Percentiles rank a stretch among this genome's conserved stretches.
Evolutionary conservation across 345 rosid genomes (phyloP).

Genomic region (Eucalyptus pauciflora): DNA sequence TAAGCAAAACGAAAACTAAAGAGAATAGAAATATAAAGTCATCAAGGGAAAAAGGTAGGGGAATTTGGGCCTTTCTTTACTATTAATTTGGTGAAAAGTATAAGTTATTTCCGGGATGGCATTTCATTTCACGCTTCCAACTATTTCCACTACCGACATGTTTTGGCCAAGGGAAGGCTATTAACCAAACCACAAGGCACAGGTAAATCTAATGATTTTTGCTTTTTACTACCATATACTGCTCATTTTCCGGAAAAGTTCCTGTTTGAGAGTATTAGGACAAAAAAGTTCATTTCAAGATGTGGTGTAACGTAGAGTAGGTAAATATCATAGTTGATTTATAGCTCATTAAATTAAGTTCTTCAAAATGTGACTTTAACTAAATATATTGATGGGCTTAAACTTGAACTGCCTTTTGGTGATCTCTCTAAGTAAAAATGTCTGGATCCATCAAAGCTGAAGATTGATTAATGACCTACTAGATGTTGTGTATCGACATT

Average conservation of each 20-base stretch:
- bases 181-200: background rate
- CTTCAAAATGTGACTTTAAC: background rate
- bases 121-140: background rate
- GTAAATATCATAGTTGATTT: background rate
- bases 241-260: background rate
- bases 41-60: background rate
- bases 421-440: background rate
- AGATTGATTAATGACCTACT: background rate
- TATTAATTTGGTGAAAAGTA: background rate
- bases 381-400: background rate
- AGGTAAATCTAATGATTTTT: background rate
- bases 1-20: conserved; percentile 8
- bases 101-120: background rate
- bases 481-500: background rate
- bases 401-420: background rate
- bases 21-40: conserved; percentile 29
- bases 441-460: background rate
- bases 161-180: background rate
- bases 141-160: background rate
- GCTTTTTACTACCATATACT: background rate
- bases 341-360: background rate
- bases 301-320: fast-evolving
- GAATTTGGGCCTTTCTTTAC: background rate
- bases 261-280: background rate
- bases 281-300: background rate